Conservation (phyloP, 2,329 filamentous ascomycete species). For the Verticillium longisporum region DNA sequence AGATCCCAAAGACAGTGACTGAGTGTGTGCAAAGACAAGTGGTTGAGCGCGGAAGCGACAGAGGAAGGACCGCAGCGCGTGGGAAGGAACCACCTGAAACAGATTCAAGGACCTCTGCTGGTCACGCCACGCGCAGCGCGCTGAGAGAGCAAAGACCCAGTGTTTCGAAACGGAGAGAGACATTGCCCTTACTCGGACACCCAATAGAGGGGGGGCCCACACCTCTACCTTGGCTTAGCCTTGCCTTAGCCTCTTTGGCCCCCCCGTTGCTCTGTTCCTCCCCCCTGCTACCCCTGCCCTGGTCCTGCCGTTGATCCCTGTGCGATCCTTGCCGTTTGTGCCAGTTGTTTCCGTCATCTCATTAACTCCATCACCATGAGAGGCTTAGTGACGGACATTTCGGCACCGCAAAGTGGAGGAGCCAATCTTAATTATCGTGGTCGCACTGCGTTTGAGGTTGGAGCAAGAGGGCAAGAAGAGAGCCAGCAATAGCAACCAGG, state of each 20-base stretch:
- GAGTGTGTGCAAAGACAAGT: background rate
- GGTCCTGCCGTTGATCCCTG: background rate
- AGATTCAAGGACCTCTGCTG: constrained; percentile 10
- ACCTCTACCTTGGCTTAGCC: too few species aligned
- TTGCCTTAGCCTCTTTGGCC: background rate
- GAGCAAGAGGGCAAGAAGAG: background rate
- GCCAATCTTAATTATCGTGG: background rate
- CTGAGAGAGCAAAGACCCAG: background rate
- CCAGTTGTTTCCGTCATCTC: constrained; percentile 1
- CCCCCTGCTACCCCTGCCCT: background rate
- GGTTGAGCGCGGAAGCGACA: background rate
- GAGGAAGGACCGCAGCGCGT: background rate
- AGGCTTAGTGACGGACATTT: background rate
- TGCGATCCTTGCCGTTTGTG: constrained; percentile 1
- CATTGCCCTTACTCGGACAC: background rate
- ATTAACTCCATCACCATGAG: background rate
- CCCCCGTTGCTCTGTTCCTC: background rate
- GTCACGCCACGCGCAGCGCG: background rate
- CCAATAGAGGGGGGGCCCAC: background rate
- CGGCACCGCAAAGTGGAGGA: background rate
- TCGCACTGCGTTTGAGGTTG: background rate
- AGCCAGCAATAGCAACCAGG: background rate
- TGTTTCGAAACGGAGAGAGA: constrained; percentile 2
- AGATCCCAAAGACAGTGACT: background rate
- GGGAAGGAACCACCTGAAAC: constrained; percentile 10